These are phyloP conservation scores for Harrya chromipes DNA, from an alignment of 768 basidiomycete genomes.

Conservation along the genomic window DNA sequence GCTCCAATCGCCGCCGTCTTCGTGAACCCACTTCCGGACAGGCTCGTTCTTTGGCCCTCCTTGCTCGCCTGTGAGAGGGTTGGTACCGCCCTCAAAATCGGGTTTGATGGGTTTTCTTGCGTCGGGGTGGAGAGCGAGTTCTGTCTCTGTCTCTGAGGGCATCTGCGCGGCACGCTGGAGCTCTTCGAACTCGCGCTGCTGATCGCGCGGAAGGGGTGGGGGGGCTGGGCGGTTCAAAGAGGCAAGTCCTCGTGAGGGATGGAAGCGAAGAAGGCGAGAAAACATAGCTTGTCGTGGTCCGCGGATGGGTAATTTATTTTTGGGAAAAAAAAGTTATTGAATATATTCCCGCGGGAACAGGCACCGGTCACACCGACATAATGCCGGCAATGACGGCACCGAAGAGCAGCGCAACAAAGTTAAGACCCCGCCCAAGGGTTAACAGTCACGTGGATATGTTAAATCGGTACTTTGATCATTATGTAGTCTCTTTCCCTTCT, in stretches of 20 bases:
- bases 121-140: slow-evolving; percentile 65
- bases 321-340: not conserved
- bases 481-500: no score
- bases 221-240: slow-evolving; percentile 63
- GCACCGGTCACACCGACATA: not conserved
- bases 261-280: not conserved
- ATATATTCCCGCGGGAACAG: no score
- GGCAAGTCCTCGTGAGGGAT: slow-evolving; percentile 15
- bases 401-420: not conserved
- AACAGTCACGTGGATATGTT: slow-evolving; percentile 6
- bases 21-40: slow-evolving; percentile 51
- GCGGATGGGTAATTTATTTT: no score
- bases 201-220: slow-evolving; percentile 65
- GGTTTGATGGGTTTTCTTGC: slow-evolving; percentile 53
- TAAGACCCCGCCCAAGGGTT: not conserved
- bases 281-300: not conserved
- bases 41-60: slow-evolving; percentile 90
- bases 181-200: slow-evolving; percentile 87
- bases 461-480: not conserved
- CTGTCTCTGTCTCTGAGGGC: slow-evolving; percentile 40
- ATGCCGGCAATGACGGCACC: not conserved
- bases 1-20: slow-evolving; percentile 78
- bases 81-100: slow-evolving; percentile 78
- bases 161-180: slow-evolving; percentile 62
- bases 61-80: slow-evolving; percentile 79